These are phyloP conservation scores for Taiozyma sp. DNA, from an alignment of 1,139 yeast species.

Conservation along the genomic window DNA sequence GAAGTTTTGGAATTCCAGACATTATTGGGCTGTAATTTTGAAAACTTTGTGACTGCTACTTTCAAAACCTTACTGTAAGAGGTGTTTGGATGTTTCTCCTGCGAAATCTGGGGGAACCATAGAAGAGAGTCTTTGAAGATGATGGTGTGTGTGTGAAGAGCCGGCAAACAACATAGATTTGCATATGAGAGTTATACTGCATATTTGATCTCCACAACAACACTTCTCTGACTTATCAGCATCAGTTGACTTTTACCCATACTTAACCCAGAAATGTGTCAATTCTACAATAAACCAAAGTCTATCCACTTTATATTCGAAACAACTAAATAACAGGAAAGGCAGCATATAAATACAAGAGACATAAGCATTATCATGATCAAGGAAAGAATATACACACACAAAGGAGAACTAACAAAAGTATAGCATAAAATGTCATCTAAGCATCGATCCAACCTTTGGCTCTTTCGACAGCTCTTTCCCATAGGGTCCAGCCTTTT, in stretches of 20 bases:
- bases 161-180: neutral
- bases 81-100: neutral
- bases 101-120: too few relatives aligned
- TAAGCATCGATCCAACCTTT: slow-evolving; percentile 55
- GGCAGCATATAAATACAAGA: neutral
- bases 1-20: slow-evolving; percentile 1
- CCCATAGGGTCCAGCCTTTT: slow-evolving; percentile 71
- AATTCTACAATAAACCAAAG: neutral
- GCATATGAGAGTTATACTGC: too few relatives aligned
- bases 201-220: too few relatives aligned
- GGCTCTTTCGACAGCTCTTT: slow-evolving; percentile 71
- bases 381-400: neutral
- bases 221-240: too few relatives aligned
- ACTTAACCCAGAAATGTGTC: too few relatives aligned
- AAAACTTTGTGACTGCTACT: slow-evolving; percentile 16
- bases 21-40: too few relatives aligned
- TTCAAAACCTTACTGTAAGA: neutral
- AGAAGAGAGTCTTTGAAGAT: neutral
- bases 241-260: too few relatives aligned
- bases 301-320: neutral
- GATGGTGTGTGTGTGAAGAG: neutral
- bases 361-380: slow-evolving; percentile 2
- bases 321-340: neutral
- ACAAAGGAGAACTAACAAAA: neutral
- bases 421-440: slow-evolving; percentile 4